These are phyloP conservation scores for Trichoderma asperellum DNA, from an alignment of 2,329 filamentous ascomycete species.

Conservation along the genomic window DNA sequence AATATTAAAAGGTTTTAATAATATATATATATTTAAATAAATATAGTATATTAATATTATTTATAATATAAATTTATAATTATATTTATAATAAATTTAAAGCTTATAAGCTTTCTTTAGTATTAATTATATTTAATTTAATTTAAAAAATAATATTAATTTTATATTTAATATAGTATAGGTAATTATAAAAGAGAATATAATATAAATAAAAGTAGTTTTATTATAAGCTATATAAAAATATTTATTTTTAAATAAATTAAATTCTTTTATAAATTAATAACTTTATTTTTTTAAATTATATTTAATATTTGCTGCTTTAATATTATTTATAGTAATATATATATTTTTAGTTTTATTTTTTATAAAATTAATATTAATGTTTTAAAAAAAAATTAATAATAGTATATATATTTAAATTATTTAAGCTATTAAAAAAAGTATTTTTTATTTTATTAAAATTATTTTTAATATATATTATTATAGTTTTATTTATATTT, in stretches of 20 bases:
- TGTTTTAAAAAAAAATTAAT: too few relatives aligned
- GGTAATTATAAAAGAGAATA: too few relatives aligned
- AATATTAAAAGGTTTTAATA: too few relatives aligned
- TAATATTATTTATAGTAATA: background rate
- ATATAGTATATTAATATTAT: background rate
- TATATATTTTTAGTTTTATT: background rate
- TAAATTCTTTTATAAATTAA: background rate
- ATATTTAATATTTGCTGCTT: background rate
- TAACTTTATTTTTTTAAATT: background rate
- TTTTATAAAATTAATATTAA: too few relatives aligned
- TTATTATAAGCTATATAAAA: background rate
- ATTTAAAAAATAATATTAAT: background rate
- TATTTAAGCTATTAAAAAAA: background rate
- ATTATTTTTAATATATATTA: background rate
- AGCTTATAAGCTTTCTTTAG: background rate
- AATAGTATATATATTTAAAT: too few relatives aligned
- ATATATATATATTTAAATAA: background rate
- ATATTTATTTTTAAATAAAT: background rate
- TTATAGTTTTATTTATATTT: background rate
- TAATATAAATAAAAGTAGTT: too few relatives aligned
- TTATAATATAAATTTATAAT: background rate
- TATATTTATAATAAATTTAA: background rate
- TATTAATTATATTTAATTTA: background rate
- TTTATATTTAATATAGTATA: background rate
- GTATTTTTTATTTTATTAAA: background rate